Evolutionary conservation across 2,329 filamentous ascomycete genomes (phyloP).

Genomic region (Cryoendolithus antarcticus): DNA sequence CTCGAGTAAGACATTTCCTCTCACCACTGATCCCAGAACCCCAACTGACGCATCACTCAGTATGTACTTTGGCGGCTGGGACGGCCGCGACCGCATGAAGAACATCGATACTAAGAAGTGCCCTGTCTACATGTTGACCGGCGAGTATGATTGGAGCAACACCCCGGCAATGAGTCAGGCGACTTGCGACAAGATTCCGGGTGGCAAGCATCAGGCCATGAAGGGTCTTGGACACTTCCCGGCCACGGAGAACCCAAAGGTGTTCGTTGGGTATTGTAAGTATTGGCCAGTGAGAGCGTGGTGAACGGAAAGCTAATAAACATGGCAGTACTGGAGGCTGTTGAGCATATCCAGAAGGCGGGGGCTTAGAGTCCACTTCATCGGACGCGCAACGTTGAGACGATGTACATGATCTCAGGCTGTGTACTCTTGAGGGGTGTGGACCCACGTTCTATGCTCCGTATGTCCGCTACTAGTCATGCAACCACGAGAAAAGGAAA

Average conservation of each 20-base stretch:
- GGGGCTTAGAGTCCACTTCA: no score
- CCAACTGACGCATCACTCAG: neutral
- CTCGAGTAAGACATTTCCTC: constrained; percentile 21
- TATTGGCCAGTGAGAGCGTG: neutral
- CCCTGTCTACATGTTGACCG: constrained; percentile 40
- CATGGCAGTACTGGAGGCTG: constrained; percentile 18
- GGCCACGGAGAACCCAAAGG: constrained; percentile 30
- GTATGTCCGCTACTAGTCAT: no score
- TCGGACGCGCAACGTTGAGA: no score
- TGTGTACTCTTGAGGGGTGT: no score
- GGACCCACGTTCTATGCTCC: no score
- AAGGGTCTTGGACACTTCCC: constrained; percentile 36
- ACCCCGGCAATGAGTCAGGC: constrained; percentile 35
- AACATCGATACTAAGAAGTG: constrained; percentile 37
- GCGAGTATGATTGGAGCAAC: constrained; percentile 38
- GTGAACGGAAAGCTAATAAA: constrained; percentile 3
- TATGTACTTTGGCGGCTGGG: constrained; percentile 25
- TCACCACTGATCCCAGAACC: neutral
- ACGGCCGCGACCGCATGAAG: constrained; percentile 32
- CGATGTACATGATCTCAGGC: no score
- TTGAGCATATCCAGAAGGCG: constrained; percentile 20
- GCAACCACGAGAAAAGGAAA: no score
- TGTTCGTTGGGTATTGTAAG: constrained; percentile 21
- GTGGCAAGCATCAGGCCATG: constrained; percentile 34
- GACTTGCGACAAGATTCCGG: constrained; percentile 36